Base-by-base conservation (phyloP, 768 basidiomycete genomes). In the Pisolithus microcarpus region DNA sequence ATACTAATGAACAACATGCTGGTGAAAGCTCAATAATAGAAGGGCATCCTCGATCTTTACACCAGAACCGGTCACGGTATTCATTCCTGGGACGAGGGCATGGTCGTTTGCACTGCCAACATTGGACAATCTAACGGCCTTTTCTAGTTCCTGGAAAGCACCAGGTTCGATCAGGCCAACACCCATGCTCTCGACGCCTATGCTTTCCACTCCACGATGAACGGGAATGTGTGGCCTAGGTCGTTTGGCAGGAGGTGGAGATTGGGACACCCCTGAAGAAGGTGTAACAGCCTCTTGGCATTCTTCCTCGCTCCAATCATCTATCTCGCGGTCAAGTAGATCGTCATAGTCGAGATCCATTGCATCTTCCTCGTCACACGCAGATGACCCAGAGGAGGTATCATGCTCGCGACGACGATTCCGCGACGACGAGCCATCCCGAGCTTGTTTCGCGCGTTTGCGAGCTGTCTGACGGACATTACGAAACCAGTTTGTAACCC, bases 401-500 rank as follows among this genome's bases (percentile, higher is more conserved):
- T 75, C 67, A 31, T 79, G 81, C 21, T 82, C 47, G 55, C 58
- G 43, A 42, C 71, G 46, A 74, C 73, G 53, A 71, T 76, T 15
- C 30, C 38, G 50, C 7, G 36, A 19, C 36, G 36, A 43, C 9
- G 59, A 50, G 23, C 31, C 44, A 43, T 19, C 71, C 68, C 58
- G 75, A 71, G 68, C 63, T 55, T 70, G 78, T 68, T 75, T 81
- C 51, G 78, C 76, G 21, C 87, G 80, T 66, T 82, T 88, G 39
- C 87, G 71, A n/a, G 87, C 77, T 16, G 85, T 85, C 69, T 91
- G 87, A 36, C 87, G 79, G 51, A 90, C 74, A 62, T 91, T 91
- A 34, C 87, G 76, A 74, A 90, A 90, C 87, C 87, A 91, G 64
- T 91, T 91, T 16, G 87, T 88, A 48, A 91, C 87, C 68, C 87